Conservation (phyloP, 345 rosid species). For the Camelina neglecta region DNA sequence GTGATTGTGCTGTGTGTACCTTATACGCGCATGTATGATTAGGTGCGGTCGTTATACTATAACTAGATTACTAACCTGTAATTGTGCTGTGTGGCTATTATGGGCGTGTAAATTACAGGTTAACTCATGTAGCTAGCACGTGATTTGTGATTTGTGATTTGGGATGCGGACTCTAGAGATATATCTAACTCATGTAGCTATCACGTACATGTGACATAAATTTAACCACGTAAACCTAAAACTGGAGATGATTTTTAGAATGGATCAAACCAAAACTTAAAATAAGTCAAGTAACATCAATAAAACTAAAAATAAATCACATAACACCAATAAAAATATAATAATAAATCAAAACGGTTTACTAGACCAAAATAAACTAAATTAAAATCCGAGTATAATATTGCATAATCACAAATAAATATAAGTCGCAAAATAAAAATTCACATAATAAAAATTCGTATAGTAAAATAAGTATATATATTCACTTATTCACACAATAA, state of each 20-base stretch:
- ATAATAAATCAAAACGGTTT: background rate
- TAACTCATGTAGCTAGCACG: too few relatives aligned
- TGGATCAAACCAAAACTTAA: constrained; percentile 1
- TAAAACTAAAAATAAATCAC: background rate
- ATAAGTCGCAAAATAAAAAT: too few relatives aligned
- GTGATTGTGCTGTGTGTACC: constrained; percentile 20
- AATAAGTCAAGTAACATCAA: background rate
- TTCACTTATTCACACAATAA: too few relatives aligned
- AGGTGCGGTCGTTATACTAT: background rate
- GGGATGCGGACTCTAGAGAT: background rate
- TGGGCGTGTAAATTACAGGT: background rate
- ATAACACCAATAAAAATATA: background rate
- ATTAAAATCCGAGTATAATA: background rate
- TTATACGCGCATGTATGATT: constrained; percentile 5
- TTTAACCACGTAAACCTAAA: background rate
- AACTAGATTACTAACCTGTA: background rate
- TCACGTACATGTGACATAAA: background rate
- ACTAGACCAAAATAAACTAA: background rate
- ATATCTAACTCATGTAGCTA: constrained; percentile 11
- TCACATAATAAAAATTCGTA: too few relatives aligned
- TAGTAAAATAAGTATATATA: too few relatives aligned
- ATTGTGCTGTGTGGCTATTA: background rate
- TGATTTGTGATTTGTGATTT: background rate
- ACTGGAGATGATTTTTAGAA: background rate
- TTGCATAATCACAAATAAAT: too few relatives aligned